Evolutionary conservation across 2,329 filamentous ascomycete genomes (phyloP).

Genomic region (Sporothrix euskadiensis): DNA sequence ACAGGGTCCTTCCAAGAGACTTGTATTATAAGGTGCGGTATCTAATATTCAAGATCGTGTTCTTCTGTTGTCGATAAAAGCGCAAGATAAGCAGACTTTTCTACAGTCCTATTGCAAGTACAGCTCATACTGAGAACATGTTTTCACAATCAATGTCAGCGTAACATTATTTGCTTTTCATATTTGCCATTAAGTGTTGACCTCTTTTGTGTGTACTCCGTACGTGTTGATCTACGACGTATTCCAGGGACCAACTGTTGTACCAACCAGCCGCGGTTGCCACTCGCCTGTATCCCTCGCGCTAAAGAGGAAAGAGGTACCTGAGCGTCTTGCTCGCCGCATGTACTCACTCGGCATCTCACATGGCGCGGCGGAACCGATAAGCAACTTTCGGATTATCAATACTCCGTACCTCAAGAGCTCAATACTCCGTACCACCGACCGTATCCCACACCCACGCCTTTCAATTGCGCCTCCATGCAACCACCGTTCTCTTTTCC

Average conservation of each 20-base stretch:
- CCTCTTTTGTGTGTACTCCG: too few species aligned
- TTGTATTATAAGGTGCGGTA: too few species aligned
- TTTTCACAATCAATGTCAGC: background rate
- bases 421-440: background rate
- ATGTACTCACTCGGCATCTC: background rate
- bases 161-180: background rate
- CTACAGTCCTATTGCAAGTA: background rate
- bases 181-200: too few species aligned
- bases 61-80: background rate
- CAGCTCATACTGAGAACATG: background rate
- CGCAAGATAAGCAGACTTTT: background rate
- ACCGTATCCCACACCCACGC: background rate
- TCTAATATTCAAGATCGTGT: background rate
- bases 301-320: conserved; percentile 1
- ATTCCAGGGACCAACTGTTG: background rate
- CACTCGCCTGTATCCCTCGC: background rate
- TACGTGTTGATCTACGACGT: too few species aligned
- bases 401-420: background rate
- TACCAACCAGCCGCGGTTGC: background rate
- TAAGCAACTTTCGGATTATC: background rate
- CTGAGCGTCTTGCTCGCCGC: background rate
- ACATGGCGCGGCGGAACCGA: background rate
- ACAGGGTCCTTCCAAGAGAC: too few species aligned
- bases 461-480: background rate
- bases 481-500: background rate